These are phyloP conservation scores for Psidium friedrichsthalianum DNA, from an alignment of 345 rosid species.

Conservation along the genomic window DNA sequence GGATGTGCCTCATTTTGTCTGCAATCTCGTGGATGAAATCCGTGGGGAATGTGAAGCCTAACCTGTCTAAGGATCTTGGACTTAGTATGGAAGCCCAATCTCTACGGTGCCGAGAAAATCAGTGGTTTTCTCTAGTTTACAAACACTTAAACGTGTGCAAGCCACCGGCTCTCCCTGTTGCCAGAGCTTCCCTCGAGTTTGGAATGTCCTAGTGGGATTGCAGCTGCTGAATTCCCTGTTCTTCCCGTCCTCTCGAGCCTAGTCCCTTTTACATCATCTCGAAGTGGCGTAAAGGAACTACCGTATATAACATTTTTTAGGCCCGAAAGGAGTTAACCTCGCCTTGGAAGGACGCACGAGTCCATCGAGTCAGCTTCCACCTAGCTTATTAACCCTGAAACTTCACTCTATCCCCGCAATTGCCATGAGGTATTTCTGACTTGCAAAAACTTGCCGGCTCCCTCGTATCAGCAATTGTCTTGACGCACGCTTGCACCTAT, in stretches of 20 bases:
- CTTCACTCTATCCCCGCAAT: not conserved
- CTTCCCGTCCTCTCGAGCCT: not conserved
- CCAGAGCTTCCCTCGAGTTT: not conserved
- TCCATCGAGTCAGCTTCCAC: not conserved
- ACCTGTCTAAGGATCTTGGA: not conserved
- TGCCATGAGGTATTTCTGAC: accelerated
- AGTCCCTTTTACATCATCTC: not conserved
- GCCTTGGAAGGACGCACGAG: not conserved
- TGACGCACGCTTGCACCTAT: accelerated
- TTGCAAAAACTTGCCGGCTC: not conserved
- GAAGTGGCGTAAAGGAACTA: not conserved
- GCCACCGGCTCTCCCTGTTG: not conserved
- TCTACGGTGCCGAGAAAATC: accelerated
- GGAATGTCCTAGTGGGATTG: not conserved
- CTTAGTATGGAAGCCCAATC: not conserved
- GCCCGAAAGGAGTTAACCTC: not conserved
- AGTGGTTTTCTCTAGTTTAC: not conserved
- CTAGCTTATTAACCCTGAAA: not conserved
- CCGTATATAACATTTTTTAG: no score
- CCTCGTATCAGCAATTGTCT: not conserved
- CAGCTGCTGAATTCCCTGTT: accelerated
- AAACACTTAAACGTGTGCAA: not conserved
- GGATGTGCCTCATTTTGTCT: not conserved
- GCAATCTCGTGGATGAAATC: not conserved
- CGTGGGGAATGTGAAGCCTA: not conserved